phyloP scores from a whole-genome alignment of 202 grass and related monocot species.

The Brachypodium distachyon region DNA sequence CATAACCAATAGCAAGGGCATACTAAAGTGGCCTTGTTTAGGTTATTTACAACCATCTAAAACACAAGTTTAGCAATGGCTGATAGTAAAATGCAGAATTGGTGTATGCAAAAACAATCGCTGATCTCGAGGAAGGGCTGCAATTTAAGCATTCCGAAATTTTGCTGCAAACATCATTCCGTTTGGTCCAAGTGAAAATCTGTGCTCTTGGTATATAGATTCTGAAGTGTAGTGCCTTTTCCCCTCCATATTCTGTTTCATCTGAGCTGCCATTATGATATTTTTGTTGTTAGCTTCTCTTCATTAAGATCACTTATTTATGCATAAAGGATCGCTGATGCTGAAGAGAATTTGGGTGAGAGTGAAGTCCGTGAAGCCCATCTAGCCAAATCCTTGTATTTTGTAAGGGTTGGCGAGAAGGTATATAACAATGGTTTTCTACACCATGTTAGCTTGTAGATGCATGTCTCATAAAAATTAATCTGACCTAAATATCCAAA shows the following conservation, averaged over 20 bases:
- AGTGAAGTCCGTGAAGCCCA: conserved; percentile 99
- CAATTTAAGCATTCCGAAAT: not conserved
- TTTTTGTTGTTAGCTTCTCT: not conserved
- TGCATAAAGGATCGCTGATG: conserved; percentile 79
- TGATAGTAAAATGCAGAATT: not conserved
- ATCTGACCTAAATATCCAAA: conserved; percentile 15
- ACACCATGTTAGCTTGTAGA: not conserved
- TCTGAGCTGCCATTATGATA: not conserved
- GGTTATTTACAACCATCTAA: not conserved
- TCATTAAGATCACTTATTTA: not conserved
- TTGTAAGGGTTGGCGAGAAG: conserved; percentile 85
- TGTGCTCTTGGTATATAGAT: not conserved
- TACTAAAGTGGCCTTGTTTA: not conserved
- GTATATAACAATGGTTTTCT: conserved; percentile 18
- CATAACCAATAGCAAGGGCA: not conserved
- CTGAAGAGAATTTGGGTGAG: conserved; percentile 97
- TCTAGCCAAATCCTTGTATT: conserved; percentile 87
- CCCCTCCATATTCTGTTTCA: not conserved
- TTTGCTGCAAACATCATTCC: not conserved
- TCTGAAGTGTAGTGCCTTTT: not conserved
- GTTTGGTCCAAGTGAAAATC: not conserved
- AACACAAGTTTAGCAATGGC: not conserved
- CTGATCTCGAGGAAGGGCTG: not conserved
- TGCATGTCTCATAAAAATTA: not conserved
- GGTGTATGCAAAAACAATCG: not conserved